Conservation (phyloP, 371 early-diverging fungal genomes). For the Mucor saturninus region DNA sequence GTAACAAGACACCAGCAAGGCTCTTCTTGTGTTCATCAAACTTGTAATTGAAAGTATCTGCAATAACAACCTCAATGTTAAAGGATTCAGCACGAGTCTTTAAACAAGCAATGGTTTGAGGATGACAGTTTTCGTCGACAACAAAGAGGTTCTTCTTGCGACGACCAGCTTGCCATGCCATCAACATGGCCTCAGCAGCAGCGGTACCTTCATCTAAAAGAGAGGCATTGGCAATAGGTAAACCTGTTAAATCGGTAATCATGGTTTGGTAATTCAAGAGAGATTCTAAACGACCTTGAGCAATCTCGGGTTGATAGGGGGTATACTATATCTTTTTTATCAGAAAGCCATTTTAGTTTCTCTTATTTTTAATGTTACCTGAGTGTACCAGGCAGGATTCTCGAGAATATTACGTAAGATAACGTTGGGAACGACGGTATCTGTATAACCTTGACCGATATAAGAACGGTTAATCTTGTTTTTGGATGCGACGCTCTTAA, state of each 20-base stretch:
- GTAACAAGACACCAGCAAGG: constrained; percentile 86
- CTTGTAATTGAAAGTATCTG: constrained; percentile 78
- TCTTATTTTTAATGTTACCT: constrained; percentile 47
- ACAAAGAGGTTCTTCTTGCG: constrained; percentile 85
- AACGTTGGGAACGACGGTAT: constrained; percentile 89
- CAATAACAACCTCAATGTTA: constrained; percentile 87
- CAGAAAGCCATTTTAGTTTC: not conserved
- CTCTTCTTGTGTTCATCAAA: constrained; percentile 76
- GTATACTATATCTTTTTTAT: constrained; percentile 72
- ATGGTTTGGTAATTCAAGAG: constrained; percentile 96
- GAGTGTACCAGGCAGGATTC: constrained; percentile 98
- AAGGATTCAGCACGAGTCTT: constrained; percentile 93
- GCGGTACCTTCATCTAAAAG: constrained; percentile 98
- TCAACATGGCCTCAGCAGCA: constrained; percentile 96
- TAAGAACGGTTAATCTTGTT: constrained; percentile 91
- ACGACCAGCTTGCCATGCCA: constrained; percentile 77
- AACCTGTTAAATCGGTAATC: constrained; percentile 91
- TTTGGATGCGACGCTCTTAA: constrained; percentile 82
- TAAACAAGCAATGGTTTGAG: constrained; percentile 93
- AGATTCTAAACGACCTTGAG: constrained; percentile 96
- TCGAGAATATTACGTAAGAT: constrained; percentile 95
- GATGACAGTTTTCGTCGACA: constrained; percentile 90
- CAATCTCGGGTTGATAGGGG: constrained; percentile 98
- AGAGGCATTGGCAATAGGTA: constrained; percentile 95
- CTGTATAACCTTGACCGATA: constrained; percentile 95